Evolutionary conservation across 140 eudicot genomes (phyloP).

Genomic region (Cichorium intybus): DNA sequence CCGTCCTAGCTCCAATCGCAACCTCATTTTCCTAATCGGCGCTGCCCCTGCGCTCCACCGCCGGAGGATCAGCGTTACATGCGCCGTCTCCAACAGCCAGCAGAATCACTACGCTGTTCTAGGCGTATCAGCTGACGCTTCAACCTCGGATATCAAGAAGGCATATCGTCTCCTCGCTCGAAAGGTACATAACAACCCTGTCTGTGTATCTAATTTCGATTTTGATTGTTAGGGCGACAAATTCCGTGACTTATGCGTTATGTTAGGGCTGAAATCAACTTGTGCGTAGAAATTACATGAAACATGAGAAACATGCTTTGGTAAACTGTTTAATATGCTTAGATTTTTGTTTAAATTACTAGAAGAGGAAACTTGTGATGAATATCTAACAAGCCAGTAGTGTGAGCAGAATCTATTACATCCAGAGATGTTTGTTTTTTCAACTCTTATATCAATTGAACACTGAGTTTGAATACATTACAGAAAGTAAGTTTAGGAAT

Average conservation of each 20-base stretch:
- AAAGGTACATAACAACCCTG: conserved; percentile 43
- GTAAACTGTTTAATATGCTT: conserved; percentile 1
- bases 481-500: background rate
- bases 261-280: conserved; percentile 12
- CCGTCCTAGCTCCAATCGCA: conserved; percentile 28
- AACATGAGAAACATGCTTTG: background rate
- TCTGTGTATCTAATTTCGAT: background rate
- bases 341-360: background rate
- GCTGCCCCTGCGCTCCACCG: conserved; percentile 18
- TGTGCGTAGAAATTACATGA: background rate
- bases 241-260: background rate
- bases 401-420: background rate
- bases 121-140: conserved; percentile 65
- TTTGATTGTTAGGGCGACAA: background rate
- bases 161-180: conserved; percentile 90
- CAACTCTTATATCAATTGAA: background rate
- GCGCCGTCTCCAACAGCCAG: conserved; percentile 30
- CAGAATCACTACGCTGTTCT: conserved; percentile 73
- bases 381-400: conserved; percentile 8
- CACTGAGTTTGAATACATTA: background rate
- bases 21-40: conserved; percentile 28
- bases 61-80: conserved; percentile 25
- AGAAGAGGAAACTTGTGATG: conserved; percentile 10
- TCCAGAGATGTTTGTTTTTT: background rate
- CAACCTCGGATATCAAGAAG: conserved; percentile 66